Conservation (phyloP, 2,329 filamentous ascomycete genomes). For the Talaromyces sp. region DNA sequence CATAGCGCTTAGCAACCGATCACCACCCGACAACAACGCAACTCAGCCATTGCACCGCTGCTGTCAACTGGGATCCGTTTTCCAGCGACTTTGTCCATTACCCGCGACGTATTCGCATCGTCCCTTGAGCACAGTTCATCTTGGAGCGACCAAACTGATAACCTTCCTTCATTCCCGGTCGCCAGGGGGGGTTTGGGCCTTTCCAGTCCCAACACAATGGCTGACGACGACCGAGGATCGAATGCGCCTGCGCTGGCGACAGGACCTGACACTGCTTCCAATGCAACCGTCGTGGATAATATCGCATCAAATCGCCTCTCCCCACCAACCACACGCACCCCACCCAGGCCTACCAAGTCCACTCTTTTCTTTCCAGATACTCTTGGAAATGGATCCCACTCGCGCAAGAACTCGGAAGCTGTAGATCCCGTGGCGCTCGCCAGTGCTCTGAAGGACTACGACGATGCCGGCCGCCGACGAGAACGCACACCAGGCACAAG, state of each 20-base stretch:
- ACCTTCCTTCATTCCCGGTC: neutral
- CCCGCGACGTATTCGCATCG: neutral
- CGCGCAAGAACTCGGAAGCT: conserved; percentile 41
- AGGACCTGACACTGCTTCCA: neutral
- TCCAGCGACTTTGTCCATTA: neutral
- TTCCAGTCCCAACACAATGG: conserved; percentile 15
- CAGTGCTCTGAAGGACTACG: conserved; percentile 57
- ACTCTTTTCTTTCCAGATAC: conserved; percentile 34
- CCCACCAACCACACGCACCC: conserved; percentile 56
- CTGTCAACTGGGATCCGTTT: neutral
- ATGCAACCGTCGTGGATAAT: neutral
- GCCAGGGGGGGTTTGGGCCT: neutral
- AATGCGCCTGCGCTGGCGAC: conserved; percentile 3
- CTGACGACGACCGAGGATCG: conserved; percentile 16
- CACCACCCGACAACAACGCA: neutral
- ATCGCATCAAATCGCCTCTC: conserved; percentile 22
- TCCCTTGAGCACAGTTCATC: neutral
- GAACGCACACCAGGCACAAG: conserved; percentile 61
- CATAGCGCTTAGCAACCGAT: neutral
- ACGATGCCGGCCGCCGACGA: conserved; percentile 53
- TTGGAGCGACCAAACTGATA: neutral
- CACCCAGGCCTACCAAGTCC: conserved; percentile 49
- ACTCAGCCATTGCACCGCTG: neutral
- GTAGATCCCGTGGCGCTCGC: conserved; percentile 56
- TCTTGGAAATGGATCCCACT: conserved; percentile 19